phyloP scores from a whole-genome alignment of 768 basidiomycete genomes.

The Wakefieldia striispora region DNA sequence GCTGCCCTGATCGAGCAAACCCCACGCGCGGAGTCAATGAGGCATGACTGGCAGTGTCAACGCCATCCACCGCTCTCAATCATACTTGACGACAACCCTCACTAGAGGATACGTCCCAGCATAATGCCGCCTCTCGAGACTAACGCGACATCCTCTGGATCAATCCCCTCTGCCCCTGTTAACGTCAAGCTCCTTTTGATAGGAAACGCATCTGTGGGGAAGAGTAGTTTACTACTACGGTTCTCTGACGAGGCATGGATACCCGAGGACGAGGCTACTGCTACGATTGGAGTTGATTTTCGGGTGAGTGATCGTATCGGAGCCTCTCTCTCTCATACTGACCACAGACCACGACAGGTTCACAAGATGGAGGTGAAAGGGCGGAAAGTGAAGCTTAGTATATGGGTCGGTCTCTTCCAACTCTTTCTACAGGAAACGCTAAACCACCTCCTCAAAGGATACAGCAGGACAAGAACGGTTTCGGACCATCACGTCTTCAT shows the following conservation, averaged over 20 bases:
- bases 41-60: slow-evolving; percentile 14
- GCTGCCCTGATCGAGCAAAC: slow-evolving; percentile 21
- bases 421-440: neutral
- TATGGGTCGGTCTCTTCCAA: slow-evolving; percentile 72
- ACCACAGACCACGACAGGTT: slow-evolving; percentile 45
- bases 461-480: slow-evolving; percentile 98
- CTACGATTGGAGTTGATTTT: slow-evolving; percentile 85
- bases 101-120: neutral
- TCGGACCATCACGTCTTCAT: slow-evolving; percentile 90
- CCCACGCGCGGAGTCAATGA: slow-evolving; percentile 16
- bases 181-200: slow-evolving; percentile 85
- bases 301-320: slow-evolving; percentile 47
- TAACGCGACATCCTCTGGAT: slow-evolving; percentile 23
- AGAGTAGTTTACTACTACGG: slow-evolving; percentile 86
- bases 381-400: slow-evolving; percentile 87
- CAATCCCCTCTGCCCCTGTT: slow-evolving; percentile 36
- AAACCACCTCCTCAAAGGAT: slow-evolving; percentile 48
- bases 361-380: slow-evolving; percentile 86
- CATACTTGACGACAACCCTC: slow-evolving; percentile 1
- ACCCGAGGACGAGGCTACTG: slow-evolving; percentile 84
- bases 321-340: neutral
- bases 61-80: neutral
- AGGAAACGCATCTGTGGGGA: slow-evolving; percentile 89
- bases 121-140: slow-evolving; percentile 20
- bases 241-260: slow-evolving; percentile 98